These are phyloP conservation scores for Globisporangium spinosum DNA, from an alignment of 352 stramenopile species.

Conservation along the genomic window DNA sequence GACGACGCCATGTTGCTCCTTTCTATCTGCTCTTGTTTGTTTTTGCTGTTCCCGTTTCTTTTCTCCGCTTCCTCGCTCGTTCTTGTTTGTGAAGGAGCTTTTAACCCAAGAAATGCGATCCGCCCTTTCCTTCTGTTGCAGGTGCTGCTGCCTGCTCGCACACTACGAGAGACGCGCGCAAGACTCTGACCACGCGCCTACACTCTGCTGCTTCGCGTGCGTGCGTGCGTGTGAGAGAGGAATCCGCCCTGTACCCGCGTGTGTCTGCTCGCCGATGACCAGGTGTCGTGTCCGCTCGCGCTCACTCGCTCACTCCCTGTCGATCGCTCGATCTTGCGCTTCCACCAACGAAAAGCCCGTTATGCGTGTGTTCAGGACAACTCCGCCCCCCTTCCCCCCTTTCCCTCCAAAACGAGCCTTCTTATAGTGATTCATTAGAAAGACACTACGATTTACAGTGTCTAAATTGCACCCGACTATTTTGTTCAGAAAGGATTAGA, in stretches of 20 bases:
- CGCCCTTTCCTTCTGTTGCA: background rate
- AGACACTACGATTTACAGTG: no score
- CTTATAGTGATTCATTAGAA: no score
- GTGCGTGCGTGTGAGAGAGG: background rate
- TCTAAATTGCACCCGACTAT: no score
- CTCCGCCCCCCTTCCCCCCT: background rate
- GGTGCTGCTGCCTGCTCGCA: background rate
- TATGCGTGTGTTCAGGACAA: slow-evolving; percentile 9
- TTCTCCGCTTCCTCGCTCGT: background rate
- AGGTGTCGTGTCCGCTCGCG: background rate
- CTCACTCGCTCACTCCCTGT: background rate
- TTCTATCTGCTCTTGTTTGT: background rate
- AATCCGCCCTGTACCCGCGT: background rate
- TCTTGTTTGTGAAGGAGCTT: background rate
- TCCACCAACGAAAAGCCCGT: slow-evolving; percentile 15
- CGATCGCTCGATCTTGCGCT: slow-evolving; percentile 9
- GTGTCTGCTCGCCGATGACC: background rate
- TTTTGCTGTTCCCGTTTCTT: slow-evolving; percentile 2
- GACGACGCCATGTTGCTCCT: slow-evolving; percentile 18
- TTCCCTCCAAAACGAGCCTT: background rate
- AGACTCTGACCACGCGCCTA: background rate
- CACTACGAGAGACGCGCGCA: background rate
- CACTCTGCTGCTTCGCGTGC: background rate
- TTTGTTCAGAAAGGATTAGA: no score
- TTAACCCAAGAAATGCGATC: background rate